phyloP scores from a whole-genome alignment of 345 rosid species.

The Turritis glabra region DNA sequence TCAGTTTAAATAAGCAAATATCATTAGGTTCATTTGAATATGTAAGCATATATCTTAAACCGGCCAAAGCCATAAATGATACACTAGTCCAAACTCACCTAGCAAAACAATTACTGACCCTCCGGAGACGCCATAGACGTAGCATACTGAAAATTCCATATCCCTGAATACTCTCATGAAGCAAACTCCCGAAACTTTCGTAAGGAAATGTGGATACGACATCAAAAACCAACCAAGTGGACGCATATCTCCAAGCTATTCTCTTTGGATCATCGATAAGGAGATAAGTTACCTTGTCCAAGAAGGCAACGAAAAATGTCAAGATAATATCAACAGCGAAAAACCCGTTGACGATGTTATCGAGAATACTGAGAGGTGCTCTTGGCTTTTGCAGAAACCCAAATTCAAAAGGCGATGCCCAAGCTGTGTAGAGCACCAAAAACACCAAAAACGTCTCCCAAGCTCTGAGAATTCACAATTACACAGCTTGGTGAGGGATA shows the following conservation, averaged over 20 bases:
- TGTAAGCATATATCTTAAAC: too few species aligned
- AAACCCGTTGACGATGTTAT: slow-evolving; percentile 65
- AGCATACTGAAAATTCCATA: slow-evolving; percentile 79
- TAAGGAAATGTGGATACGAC: slow-evolving; percentile 76
- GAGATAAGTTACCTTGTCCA: slow-evolving; percentile 67
- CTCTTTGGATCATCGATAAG: slow-evolving; percentile 55
- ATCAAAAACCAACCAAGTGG: slow-evolving; percentile 63
- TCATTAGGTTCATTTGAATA: too few species aligned
- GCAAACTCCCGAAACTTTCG: slow-evolving; percentile 46
- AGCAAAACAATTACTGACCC: slow-evolving; percentile 64
- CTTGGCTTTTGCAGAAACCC: slow-evolving; percentile 61
- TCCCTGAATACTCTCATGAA: slow-evolving; percentile 50
- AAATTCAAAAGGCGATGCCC: slow-evolving; percentile 89
- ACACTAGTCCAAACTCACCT: slow-evolving; percentile 31
- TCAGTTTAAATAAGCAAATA: too few species aligned
- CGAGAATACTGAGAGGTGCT: slow-evolving; percentile 47
- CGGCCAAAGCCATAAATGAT: too few species aligned
- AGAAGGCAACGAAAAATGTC: slow-evolving; percentile 81
- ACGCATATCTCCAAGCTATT: slow-evolving; percentile 66
- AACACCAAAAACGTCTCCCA: slow-evolving; percentile 72
- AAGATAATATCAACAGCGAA: slow-evolving; percentile 69
- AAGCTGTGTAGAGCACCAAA: slow-evolving; percentile 81
- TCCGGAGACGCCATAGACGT: slow-evolving; percentile 89
- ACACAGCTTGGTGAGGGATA: too few species aligned
- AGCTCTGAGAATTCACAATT: too few species aligned